phyloP scores from a whole-genome alignment of 2,329 filamentous ascomycete genomes.

The Phialemonium atrogriseum region DNA sequence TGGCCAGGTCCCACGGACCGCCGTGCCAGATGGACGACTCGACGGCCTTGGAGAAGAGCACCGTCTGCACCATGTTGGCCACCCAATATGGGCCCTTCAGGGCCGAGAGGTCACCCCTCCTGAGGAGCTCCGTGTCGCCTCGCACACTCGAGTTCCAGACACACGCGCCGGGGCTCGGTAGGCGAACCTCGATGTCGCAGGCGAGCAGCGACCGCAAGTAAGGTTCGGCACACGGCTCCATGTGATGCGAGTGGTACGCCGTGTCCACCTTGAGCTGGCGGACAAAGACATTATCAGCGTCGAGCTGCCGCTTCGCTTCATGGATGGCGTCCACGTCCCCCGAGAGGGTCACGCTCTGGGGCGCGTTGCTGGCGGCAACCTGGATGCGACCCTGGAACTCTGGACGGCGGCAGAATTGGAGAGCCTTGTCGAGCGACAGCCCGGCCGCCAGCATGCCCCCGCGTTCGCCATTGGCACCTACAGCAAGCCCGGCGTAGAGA shows the following conservation, averaged over 20 bases:
- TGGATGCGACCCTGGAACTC: slow-evolving; percentile 9
- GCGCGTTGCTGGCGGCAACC: slow-evolving; percentile 16
- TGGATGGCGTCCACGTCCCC: slow-evolving; percentile 18
- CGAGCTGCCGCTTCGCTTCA: slow-evolving; percentile 18
- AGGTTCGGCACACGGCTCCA: slow-evolving; percentile 23
- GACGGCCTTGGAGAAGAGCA: slow-evolving; percentile 29
- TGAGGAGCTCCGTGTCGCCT: slow-evolving; percentile 27
- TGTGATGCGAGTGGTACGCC: slow-evolving; percentile 35
- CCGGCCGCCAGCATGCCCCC: slow-evolving; percentile 18
- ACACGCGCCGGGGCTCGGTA: not conserved
- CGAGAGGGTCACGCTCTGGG: slow-evolving; percentile 15
- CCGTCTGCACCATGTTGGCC: slow-evolving; percentile 29
- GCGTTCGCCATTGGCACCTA: not conserved
- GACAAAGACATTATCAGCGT: slow-evolving; percentile 22
- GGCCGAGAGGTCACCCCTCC: slow-evolving; percentile 23
- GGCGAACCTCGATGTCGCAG: slow-evolving; percentile 9
- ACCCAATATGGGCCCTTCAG: slow-evolving; percentile 36
- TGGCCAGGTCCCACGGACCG: too few relatives aligned
- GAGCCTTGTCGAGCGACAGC: not conserved
- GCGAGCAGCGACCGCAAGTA: too few relatives aligned
- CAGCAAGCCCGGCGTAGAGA: slow-evolving; percentile 7
- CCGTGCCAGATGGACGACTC: slow-evolving; percentile 16
- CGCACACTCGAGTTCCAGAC: too few relatives aligned
- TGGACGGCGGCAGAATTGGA: not conserved
- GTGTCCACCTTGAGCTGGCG: slow-evolving; percentile 28